Evolutionary conservation across 768 basidiomycete species (phyloP).

Genomic region (Cyclocybe aegerita): DNA sequence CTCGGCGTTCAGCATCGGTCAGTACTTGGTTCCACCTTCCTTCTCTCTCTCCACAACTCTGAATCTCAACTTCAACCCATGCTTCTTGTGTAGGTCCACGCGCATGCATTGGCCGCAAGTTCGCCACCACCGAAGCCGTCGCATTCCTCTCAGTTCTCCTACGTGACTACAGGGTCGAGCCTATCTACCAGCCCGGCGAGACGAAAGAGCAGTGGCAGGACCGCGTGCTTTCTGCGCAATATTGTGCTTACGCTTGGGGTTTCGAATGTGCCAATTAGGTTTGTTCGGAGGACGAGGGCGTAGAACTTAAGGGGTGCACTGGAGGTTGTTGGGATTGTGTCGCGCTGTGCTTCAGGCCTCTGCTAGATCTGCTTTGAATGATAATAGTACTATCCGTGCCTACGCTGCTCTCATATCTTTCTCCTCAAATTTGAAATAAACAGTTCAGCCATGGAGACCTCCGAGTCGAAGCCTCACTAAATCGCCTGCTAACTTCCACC

Average conservation of each 20-base stretch:
- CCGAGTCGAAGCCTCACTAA: too few species aligned
- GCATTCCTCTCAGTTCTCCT: conserved; percentile 51
- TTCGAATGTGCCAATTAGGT: conserved; percentile 29
- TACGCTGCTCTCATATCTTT: too few species aligned
- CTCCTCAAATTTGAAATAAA: too few species aligned
- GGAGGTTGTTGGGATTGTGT: too few species aligned
- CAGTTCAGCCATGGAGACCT: too few species aligned
- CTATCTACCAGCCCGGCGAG: conserved; percentile 37
- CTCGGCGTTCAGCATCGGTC: conserved; percentile 48
- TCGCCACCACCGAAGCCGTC: conserved; percentile 52
- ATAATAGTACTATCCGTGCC: too few species aligned
- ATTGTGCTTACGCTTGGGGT: conserved; percentile 37
- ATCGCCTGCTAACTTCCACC: too few species aligned
- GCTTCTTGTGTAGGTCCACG: conserved; percentile 38
- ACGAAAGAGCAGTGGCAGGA: conserved; percentile 36
- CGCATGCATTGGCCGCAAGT: conserved; percentile 54
- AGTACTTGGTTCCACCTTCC: conserved; percentile 6
- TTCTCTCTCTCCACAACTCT: not conserved
- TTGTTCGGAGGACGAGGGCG: conserved; percentile 22
- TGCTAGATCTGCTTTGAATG: too few species aligned
- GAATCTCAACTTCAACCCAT: not conserved
- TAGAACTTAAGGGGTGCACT: not conserved
- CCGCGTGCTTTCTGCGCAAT: conserved; percentile 35
- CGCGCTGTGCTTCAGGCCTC: too few species aligned
- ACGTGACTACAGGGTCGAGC: conserved; percentile 53